phyloP scores from a whole-genome alignment of 78 protist genomes.

The Protostelium mycophagum region DNA sequence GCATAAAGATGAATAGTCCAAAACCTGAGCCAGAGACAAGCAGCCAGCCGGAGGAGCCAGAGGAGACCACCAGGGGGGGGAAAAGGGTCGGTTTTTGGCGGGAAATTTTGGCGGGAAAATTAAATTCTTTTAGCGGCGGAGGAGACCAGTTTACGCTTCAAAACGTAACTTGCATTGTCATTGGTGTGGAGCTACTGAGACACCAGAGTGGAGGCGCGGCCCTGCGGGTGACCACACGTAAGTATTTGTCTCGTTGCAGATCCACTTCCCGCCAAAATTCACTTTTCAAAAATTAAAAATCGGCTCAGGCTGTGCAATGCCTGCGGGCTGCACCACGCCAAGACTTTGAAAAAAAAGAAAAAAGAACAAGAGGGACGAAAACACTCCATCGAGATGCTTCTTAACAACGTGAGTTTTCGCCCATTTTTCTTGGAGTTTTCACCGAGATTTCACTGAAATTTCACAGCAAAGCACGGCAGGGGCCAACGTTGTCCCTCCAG shows the following conservation, averaged over 20 bases:
- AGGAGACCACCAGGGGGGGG: slow-evolving; percentile 15
- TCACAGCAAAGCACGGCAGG: no score
- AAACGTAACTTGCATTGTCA: slow-evolving; percentile 54
- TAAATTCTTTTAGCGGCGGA: slow-evolving; percentile 40
- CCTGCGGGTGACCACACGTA: slow-evolving; percentile 54
- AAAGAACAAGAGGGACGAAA: slow-evolving; percentile 12
- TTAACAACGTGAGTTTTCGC: no score
- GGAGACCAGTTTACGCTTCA: slow-evolving; percentile 45
- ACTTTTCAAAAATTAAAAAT: no score
- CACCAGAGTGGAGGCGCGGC: slow-evolving; percentile 63
- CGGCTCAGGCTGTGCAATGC: background rate
- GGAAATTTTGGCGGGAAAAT: slow-evolving; percentile 20
- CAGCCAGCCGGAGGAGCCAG: background rate
- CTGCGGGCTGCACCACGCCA: slow-evolving; percentile 48
- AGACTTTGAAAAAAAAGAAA: slow-evolving; percentile 32
- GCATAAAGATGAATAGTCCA: background rate
- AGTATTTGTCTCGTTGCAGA: slow-evolving; percentile 32
- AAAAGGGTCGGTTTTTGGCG: slow-evolving; percentile 42
- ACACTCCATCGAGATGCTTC: background rate
- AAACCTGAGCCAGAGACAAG: background rate
- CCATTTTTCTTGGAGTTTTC: no score
- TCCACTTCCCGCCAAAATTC: no score
- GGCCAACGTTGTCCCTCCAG: no score
- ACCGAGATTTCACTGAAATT: no score
- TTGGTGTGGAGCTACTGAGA: slow-evolving; percentile 47